Evolutionary conservation across 306 rosid genomes (phyloP).

Genomic region (Medicago truncatula): DNA sequence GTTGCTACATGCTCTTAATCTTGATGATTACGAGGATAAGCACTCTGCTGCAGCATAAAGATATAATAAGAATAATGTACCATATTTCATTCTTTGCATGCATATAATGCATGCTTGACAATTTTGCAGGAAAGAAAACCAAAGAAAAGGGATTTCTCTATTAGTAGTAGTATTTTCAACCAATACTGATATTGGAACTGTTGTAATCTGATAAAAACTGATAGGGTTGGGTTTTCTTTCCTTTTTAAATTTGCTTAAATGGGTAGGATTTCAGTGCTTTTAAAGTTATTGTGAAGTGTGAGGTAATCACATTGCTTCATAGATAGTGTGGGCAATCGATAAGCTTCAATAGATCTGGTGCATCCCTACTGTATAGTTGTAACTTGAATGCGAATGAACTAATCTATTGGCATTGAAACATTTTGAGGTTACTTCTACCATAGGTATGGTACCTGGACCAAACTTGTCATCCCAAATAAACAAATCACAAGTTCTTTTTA

Average conservation of each 20-base stretch:
- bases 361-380: slow-evolving; percentile 33
- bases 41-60: slow-evolving; percentile 76
- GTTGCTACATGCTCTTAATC: slow-evolving; percentile 84
- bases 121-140: slow-evolving; percentile 53
- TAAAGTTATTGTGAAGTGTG: slow-evolving; percentile 32
- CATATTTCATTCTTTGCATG: slow-evolving; percentile 62
- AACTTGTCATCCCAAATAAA: too few relatives aligned
- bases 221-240: slow-evolving; percentile 27
- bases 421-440: too few relatives aligned
- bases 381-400: slow-evolving; percentile 34
- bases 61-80: slow-evolving; percentile 41
- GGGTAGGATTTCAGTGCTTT: slow-evolving; percentile 38
- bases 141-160: slow-evolving; percentile 36
- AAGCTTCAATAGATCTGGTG: slow-evolving; percentile 45
- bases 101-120: slow-evolving; percentile 53
- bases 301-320: slow-evolving; percentile 35
- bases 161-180: slow-evolving; percentile 32
- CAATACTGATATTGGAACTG: slow-evolving; percentile 39
- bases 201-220: slow-evolving; percentile 39
- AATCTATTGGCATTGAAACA: slow-evolving; percentile 28
- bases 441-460: too few relatives aligned
- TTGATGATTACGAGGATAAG: slow-evolving; percentile 78
- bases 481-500: too few relatives aligned
- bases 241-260: slow-evolving; percentile 26
- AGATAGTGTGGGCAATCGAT: slow-evolving; percentile 46